Percentiles rank a stretch among this genome's conserved stretches.
These are phyloP conservation scores for Xylaria sp. DNA, from an alignment of 2,329 filamentous ascomycete species.

Conservation along the genomic window DNA sequence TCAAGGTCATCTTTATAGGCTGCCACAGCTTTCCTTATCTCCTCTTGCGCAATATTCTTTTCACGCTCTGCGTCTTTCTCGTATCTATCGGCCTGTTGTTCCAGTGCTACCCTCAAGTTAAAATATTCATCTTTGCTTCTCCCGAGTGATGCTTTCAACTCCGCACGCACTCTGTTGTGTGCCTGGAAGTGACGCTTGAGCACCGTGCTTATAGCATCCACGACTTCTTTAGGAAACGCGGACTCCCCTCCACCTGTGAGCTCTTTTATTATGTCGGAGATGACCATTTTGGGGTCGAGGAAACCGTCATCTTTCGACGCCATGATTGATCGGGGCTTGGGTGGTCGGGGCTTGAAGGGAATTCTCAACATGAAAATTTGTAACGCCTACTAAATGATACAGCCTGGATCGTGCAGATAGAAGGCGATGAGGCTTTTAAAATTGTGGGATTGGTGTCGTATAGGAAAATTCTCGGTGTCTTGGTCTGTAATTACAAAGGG, in stretches of 20 bases:
- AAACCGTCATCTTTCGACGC: background rate
- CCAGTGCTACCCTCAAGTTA: background rate
- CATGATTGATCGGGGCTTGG: constrained; percentile 21
- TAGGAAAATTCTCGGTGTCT: constrained; percentile 23
- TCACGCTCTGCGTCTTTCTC: background rate
- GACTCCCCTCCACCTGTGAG: background rate
- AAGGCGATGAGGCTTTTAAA: background rate
- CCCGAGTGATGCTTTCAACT: background rate
- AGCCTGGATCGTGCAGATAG: background rate
- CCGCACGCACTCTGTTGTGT: background rate
- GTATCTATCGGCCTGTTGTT: background rate
- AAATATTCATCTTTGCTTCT: background rate
- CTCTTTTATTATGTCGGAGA: background rate
- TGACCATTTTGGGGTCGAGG: background rate
- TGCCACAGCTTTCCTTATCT: background rate
- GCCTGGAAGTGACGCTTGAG: background rate
- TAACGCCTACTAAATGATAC: background rate
- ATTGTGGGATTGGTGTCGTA: background rate
- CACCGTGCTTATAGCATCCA: background rate
- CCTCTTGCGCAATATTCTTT: background rate
- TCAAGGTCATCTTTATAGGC: background rate
- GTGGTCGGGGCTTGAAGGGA: too few relatives aligned
- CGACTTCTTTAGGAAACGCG: background rate
- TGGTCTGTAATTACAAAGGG: constrained; percentile 30
- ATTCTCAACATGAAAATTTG: too few relatives aligned